These are phyloP conservation scores for Boletus fagicola DNA, from an alignment of 768 basidiomycete species.

Conservation along the genomic window DNA sequence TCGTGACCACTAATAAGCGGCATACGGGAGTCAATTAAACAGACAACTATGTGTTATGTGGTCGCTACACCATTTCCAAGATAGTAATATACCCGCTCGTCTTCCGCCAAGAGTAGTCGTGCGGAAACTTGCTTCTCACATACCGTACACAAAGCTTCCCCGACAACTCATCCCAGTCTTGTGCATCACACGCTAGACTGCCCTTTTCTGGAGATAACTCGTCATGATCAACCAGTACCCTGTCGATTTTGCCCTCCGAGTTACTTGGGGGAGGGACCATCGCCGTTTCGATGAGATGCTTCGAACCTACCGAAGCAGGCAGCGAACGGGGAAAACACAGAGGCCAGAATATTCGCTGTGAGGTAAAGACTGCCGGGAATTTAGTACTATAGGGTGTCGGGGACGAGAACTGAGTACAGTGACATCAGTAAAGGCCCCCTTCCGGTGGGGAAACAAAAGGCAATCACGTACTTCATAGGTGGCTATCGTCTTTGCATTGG, in stretches of 20 bases:
- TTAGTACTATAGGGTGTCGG: conserved; percentile 16
- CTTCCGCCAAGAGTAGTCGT: conserved; percentile 26
- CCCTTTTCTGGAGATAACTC: conserved; percentile 13
- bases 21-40: neutral
- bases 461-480: conserved; percentile 19
- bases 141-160: conserved; percentile 29
- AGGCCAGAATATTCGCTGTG: conserved; percentile 33
- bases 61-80: conserved; percentile 25
- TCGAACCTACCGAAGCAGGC: conserved; percentile 6
- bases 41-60: neutral
- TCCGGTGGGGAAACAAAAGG: neutral
- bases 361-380: conserved; percentile 23
- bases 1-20: neutral
- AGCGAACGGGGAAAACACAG: conserved; percentile 13
- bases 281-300: conserved; percentile 24
- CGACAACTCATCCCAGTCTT: conserved; percentile 34
- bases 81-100: conserved; percentile 24
- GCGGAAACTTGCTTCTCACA: conserved; percentile 21
- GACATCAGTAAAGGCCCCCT: neutral
- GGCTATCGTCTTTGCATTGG: conserved; percentile 15
- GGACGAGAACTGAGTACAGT: conserved; percentile 19
- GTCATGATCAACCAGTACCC: conserved; percentile 23
- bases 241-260: conserved; percentile 19
- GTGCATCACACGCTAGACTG: conserved; percentile 19
- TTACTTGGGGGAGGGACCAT: conserved; percentile 16